These are phyloP conservation scores for Barnettozyma californica DNA, from an alignment of 805 yeast genomes.

Conservation along the genomic window DNA sequence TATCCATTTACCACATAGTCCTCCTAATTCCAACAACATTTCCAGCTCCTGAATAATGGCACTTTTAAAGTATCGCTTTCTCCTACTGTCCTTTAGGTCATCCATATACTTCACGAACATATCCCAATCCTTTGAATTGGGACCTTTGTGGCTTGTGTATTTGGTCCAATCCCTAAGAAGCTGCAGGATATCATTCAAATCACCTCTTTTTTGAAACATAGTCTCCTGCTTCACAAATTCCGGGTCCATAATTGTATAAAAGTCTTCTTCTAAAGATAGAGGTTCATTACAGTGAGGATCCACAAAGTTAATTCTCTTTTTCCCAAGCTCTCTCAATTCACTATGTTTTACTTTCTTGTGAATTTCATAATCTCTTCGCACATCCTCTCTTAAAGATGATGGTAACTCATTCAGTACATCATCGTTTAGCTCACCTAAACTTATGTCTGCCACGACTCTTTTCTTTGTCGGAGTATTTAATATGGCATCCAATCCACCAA, in stretches of 20 bases:
- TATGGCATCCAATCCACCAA: not conserved
- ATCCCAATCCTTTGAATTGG: constrained; percentile 35
- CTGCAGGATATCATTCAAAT: constrained; percentile 31
- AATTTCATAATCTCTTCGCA: constrained; percentile 18
- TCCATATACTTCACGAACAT: constrained; percentile 32
- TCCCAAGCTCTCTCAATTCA: constrained; percentile 11
- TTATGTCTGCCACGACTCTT: not conserved
- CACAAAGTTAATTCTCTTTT: constrained; percentile 4
- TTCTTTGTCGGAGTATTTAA: constrained; percentile 5
- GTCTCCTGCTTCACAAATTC: not conserved
- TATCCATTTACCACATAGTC: constrained; percentile 12
- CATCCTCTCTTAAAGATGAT: constrained; percentile 12
- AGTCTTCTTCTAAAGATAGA: not conserved
- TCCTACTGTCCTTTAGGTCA: constrained; percentile 20
- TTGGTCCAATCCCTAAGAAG: constrained; percentile 34
- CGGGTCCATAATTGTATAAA: not conserved
- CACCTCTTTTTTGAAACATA: constrained; percentile 29
- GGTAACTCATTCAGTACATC: constrained; percentile 23
- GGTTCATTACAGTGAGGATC: not conserved
- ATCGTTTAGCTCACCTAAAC: constrained; percentile 16
- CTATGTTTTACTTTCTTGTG: constrained; percentile 13
- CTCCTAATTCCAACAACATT: constrained; percentile 1
- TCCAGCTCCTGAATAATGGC: constrained; percentile 9
- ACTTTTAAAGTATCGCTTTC: constrained; percentile 19
- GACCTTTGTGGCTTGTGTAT: constrained; percentile 30